phyloP scores from a whole-genome alignment of 306 rosid species.

The Acmispon strigosus region DNA sequence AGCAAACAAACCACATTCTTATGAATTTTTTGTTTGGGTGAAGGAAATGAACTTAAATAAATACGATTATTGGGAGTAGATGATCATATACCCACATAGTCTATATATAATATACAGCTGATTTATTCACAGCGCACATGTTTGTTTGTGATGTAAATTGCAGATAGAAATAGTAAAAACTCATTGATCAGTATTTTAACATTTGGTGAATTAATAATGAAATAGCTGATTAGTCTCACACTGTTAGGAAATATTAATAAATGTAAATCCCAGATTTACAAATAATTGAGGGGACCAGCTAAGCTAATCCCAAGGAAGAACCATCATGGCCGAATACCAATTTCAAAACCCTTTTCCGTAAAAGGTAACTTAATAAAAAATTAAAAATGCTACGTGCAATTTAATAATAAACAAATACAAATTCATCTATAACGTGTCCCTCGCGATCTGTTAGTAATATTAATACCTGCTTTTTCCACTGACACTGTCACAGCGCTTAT shows the following conservation, averaged over 20 bases:
- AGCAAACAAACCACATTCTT: too few species aligned
- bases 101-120: not conserved
- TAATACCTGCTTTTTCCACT: conserved; percentile 21
- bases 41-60: too few species aligned
- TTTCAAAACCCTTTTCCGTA: not conserved
- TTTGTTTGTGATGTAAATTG: not conserved
- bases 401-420: not conserved
- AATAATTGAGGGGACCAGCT: conserved; percentile 20
- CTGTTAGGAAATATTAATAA: too few species aligned
- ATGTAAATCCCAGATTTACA: not conserved
- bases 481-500: conserved; percentile 16
- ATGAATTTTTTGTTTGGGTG: too few species aligned
- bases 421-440: conserved; percentile 15
- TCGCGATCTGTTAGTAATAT: conserved; percentile 1
- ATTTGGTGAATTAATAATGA: too few species aligned
- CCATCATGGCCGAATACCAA: not conserved
- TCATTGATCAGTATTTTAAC: too few species aligned
- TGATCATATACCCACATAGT: too few species aligned
- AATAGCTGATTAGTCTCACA: too few species aligned
- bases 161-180: too few species aligned
- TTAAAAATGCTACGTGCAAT: not conserved
- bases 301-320: not conserved
- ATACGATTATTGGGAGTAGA: too few species aligned
- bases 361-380: not conserved
- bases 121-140: not conserved